These are phyloP conservation scores for Fusarium pseudograminearum DNA, from an alignment of 2,329 filamentous ascomycete genomes.

Conservation along the genomic window DNA sequence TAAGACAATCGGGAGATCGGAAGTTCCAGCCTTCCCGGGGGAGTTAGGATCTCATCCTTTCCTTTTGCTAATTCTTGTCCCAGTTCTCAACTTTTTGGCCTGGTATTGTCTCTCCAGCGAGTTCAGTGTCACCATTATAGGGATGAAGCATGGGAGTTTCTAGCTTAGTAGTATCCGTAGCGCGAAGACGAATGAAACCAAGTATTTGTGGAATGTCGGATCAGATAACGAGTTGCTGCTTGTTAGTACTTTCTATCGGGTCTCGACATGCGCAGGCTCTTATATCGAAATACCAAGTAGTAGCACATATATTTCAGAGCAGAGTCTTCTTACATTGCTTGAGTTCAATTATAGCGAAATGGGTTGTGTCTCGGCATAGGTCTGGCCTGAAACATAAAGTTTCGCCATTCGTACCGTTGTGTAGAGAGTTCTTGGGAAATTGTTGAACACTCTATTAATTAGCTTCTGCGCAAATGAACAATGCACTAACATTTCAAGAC, in stretches of 20 bases:
- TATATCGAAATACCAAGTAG: not conserved
- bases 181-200: not conserved
- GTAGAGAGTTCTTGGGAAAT: not conserved
- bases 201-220: not conserved
- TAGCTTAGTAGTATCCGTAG: not conserved
- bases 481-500: not conserved
- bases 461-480: not conserved
- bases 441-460: not conserved
- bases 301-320: not conserved
- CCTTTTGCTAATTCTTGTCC: not conserved
- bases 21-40: conserved; percentile 49
- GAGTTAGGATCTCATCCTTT: conserved; percentile 18
- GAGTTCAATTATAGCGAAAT: too few species aligned
- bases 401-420: not conserved
- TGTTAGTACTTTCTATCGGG: not conserved
- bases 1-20: conserved; percentile 47
- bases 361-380: not conserved
- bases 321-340: not conserved
- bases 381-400: too few species aligned
- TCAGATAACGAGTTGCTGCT: not conserved
- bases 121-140: not conserved
- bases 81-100: not conserved
- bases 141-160: too few species aligned
- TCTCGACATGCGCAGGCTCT: not conserved
- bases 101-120: not conserved